Base-by-base conservation (phyloP, 345 rosid species). In the Pistacia vera region DNA sequence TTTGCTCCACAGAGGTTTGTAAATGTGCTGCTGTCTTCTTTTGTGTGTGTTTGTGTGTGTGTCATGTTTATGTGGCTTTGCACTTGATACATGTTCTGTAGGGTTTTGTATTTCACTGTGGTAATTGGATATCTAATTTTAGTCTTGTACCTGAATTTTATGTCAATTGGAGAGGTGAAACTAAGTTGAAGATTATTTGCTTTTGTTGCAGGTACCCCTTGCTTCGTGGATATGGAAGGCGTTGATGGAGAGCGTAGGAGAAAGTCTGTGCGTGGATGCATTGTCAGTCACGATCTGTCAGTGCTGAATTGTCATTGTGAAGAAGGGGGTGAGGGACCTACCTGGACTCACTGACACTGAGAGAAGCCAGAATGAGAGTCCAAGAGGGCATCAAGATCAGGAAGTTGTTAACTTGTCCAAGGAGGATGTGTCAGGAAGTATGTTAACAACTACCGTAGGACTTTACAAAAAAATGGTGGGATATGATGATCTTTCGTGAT, bases 291-390 rank as follows among this genome's bases (percentile, higher is more conserved):
- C 48, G 97, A 94, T 63, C 93, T 94, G 62, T 91, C 98, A 35
- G 93, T 94, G 10, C 82, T 94, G 83, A 92, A 92, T 88, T 82
- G 91, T 91, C 63, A 91, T 94, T 68, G 97, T 94, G 83, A 92
- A 94, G 88, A 92, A 94, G 83, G 97, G 97, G 78, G 98, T 88
- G 33, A 80, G 64, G 35, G 92, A 94, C 63, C 90, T 94, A 63
- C 97, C 98, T 35, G 98, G 98, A 38, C 85, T 92, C 69, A 94
- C 97, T 1, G 97, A 94, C 79, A 90, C 86, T 22, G 98, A 92
- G 87, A 90, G 87, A 90, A 90, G 82, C 97, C 98, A 91, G 97
- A 69, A 92, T 91, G 97, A 90, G 94, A 76, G 98, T 78, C 98
- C 97, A 68, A 94, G 88, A 90, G 98, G 75, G 97, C 97, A 36